These are phyloP conservation scores for Podospora fimiseda DNA, from an alignment of 495 filamentous ascomycete genomes.

Conservation along the genomic window DNA sequence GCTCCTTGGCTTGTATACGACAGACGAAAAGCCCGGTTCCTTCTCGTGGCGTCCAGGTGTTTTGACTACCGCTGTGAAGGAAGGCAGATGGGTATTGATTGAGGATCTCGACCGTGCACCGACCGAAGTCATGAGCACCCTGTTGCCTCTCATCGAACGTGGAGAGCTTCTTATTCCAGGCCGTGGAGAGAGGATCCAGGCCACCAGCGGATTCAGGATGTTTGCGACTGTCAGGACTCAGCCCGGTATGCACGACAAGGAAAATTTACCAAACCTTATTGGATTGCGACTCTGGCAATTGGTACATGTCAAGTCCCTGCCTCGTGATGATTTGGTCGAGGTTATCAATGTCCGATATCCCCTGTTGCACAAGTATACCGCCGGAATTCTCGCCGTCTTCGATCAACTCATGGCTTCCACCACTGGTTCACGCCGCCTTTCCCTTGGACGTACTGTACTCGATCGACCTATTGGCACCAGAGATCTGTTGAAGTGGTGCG, in stretches of 20 bases:
- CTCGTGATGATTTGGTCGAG: slow-evolving; percentile 62
- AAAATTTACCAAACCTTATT: slow-evolving; percentile 54
- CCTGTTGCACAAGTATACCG: slow-evolving; percentile 59
- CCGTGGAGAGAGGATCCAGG: slow-evolving; percentile 76
- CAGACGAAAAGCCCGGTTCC: slow-evolving; percentile 72
- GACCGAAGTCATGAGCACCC: slow-evolving; percentile 86
- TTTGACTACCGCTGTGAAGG: slow-evolving; percentile 82
- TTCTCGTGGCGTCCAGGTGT: slow-evolving; percentile 94
- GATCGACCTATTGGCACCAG: slow-evolving; percentile 62
- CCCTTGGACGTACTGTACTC: slow-evolving; percentile 48
- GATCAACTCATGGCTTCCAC: slow-evolving; percentile 52
- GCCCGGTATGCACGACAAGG: slow-evolving; percentile 62
- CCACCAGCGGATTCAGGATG: slow-evolving; percentile 75
- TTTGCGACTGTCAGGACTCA: slow-evolving; percentile 84
- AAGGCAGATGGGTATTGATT: slow-evolving; percentile 93
- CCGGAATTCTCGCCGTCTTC: slow-evolving; percentile 71
- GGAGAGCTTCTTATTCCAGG: slow-evolving; percentile 81
- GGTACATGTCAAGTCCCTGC: slow-evolving; percentile 60
- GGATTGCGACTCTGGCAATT: slow-evolving; percentile 78
- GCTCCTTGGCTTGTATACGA: slow-evolving; percentile 87
- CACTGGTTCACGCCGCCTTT: slow-evolving; percentile 44
- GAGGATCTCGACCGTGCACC: slow-evolving; percentile 95
- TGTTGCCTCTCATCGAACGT: slow-evolving; percentile 84
- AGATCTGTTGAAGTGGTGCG: slow-evolving; percentile 87
- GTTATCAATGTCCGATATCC: slow-evolving; percentile 67